Evolutionary conservation across 805 yeast genomes (phyloP).

Genomic region (Lipomyces mesembrius): DNA sequence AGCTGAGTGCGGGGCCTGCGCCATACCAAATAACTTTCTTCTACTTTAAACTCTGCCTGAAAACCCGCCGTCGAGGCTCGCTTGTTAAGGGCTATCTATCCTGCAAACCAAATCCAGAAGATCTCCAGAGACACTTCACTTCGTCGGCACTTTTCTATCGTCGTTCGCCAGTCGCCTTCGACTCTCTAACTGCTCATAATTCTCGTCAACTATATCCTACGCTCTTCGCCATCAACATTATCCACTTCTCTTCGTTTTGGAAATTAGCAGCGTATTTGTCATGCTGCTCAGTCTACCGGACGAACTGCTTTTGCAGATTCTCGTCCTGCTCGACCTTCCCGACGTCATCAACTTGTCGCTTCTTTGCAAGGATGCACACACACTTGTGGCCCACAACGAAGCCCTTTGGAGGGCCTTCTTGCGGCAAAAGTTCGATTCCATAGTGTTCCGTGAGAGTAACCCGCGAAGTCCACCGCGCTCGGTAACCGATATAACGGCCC

Average conservation of each 20-base stretch:
- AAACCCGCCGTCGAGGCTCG: background rate
- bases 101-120: too few relatives aligned
- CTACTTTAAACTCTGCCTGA: constrained; percentile 2
- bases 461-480: constrained; percentile 16
- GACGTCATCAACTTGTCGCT: constrained; percentile 30
- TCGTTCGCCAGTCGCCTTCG: background rate
- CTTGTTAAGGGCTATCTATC: too few relatives aligned
- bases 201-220: background rate
- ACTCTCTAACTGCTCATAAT: background rate
- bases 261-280: background rate
- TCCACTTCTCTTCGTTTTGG: too few relatives aligned
- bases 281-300: constrained; percentile 31
- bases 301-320: constrained; percentile 27
- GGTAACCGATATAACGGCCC: constrained; percentile 19
- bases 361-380: constrained; percentile 14
- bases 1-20: background rate
- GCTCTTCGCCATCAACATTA: too few relatives aligned
- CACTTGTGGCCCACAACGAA: constrained; percentile 25
- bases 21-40: background rate
- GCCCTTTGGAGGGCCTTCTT: constrained; percentile 26
- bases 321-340: constrained; percentile 18
- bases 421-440: constrained; percentile 24
- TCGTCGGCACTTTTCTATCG: too few relatives aligned
- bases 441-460: background rate
- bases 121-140: too few relatives aligned